Conservation (phyloP, 306 rosid species). For the Casuarina glauca region DNA sequence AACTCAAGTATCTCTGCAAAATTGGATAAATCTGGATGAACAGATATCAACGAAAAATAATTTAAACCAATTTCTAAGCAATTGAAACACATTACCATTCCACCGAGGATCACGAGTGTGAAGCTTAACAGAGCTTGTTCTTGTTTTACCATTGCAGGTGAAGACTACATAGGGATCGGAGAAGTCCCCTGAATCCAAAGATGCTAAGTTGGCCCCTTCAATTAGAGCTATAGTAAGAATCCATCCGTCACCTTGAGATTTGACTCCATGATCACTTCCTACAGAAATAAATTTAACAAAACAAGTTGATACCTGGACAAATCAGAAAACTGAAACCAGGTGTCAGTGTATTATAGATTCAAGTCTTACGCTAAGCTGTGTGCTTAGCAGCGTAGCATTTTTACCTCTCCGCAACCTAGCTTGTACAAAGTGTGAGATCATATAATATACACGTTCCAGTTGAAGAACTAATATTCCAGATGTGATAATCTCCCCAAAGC, state of each 20-base stretch:
- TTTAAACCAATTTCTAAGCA: slow-evolving; percentile 13
- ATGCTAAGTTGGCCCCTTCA: slow-evolving; percentile 68
- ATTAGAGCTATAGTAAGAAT: slow-evolving; percentile 76
- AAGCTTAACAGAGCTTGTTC: slow-evolving; percentile 91
- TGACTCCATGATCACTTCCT: slow-evolving; percentile 88
- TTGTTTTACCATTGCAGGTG: slow-evolving; percentile 81
- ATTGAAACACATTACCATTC: slow-evolving; percentile 62
- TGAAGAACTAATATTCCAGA: slow-evolving; percentile 65
- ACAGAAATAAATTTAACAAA: slow-evolving; percentile 23
- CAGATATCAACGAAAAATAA: slow-evolving; percentile 9
- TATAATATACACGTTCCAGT: slow-evolving; percentile 56
- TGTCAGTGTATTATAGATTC: slow-evolving; percentile 10
- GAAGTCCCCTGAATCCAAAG: slow-evolving; percentile 56
- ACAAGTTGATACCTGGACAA: slow-evolving; percentile 24
- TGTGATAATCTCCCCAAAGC: slow-evolving; percentile 69
- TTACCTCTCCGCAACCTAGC: slow-evolving; percentile 78
- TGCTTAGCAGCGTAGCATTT: slow-evolving; percentile 3
- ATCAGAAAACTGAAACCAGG: slow-evolving; percentile 13
- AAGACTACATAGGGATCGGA: slow-evolving; percentile 83
- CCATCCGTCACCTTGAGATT: slow-evolving; percentile 89
- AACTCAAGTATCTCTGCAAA: slow-evolving; percentile 87
- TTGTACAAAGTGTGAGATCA: slow-evolving; percentile 69
- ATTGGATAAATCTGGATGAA: slow-evolving; percentile 5
- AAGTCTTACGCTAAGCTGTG: slow-evolving; percentile 3
- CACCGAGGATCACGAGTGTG: slow-evolving; percentile 77